Evolutionary conservation across 2,329 filamentous ascomycete species (phyloP), one percentile per base, ranked within the genome.

Genomic region (Xylariaceae sp.): DNA sequence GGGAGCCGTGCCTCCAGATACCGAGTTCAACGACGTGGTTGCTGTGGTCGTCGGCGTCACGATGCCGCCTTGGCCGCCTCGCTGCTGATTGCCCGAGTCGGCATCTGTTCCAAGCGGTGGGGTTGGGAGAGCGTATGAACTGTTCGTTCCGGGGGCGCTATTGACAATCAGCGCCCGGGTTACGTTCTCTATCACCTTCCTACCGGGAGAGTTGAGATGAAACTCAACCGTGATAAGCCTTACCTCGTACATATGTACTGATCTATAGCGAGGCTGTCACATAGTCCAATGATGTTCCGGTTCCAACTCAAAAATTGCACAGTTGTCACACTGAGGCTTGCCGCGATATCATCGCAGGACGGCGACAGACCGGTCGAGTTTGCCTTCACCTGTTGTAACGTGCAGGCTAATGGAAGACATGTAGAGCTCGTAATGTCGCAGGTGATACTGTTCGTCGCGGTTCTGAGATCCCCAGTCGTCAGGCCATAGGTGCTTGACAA

Each of bases 181-280:
- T n/a, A n/a, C n/a, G n/a, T n/a, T n/a, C n/a, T n/a, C n/a, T n/a
- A n/a, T n/a, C n/a, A n/a, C n/a, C n/a, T n/a, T n/a, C n/a, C n/a
- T n/a, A n/a, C 43, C 33, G 10, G 30, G 43, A 11, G 23, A 15
- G 1, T 16, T 47, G 9, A 6, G 16, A 30, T 29, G n/a, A 20
- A 9, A 9, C 6, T 40, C 9, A 48, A 21, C 18, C 26, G 39
- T 7, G 10, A 13, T 11, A 24, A 15, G 9, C 11, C 21, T 46
- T 46, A 46, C 43, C 6, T 3, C 3, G 7, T 24, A 20, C 45
- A 49, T 32, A 49, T n/a, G 20, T 39, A 40, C 23, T 49, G 45
- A 6, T 24, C 26, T 3, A 9, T 8, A 8, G n/a, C 4, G 3
- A 49, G 20, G 15, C 13, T 20, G n/a, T 49, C 45, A n/a, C 45